Evolutionary conservation across 2,329 filamentous ascomycete genomes (phyloP).

Genomic region (Iodosphaeria phyllophila): DNA sequence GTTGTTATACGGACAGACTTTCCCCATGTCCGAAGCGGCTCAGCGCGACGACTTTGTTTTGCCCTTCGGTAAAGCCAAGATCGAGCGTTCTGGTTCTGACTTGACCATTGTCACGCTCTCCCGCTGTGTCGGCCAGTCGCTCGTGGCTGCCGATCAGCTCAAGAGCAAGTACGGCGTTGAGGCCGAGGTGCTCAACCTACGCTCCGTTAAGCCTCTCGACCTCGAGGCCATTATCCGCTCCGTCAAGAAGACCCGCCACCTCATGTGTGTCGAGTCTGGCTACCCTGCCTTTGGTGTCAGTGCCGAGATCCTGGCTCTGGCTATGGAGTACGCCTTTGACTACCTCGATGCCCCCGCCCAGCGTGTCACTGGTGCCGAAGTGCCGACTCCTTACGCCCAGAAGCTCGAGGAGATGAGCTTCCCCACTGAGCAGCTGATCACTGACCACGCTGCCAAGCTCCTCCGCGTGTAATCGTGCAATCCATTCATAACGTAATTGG

Average conservation of each 20-base stretch:
- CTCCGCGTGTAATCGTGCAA: constrained; percentile 30
- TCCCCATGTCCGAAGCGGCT: constrained; percentile 94
- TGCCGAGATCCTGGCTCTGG: constrained; percentile 80
- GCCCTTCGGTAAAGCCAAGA: constrained; percentile 97
- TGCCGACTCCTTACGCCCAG: constrained; percentile 87
- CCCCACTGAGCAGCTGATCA: constrained; percentile 77
- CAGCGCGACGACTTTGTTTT: constrained; percentile 95
- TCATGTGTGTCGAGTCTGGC: constrained; percentile 84
- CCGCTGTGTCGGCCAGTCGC: constrained; percentile 82
- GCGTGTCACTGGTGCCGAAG: constrained; percentile 89
- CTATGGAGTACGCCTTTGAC: constrained; percentile 97
- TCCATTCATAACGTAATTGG: too few relatives aligned
- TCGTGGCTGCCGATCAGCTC: constrained; percentile 73
- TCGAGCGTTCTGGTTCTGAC: constrained; percentile 91
- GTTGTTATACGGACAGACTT: constrained; percentile 77
- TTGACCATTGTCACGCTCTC: constrained; percentile 89
- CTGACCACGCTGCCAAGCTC: constrained; percentile 76
- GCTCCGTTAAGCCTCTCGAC: constrained; percentile 91
- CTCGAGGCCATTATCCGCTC: constrained; percentile 90
- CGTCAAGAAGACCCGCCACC: constrained; percentile 92
- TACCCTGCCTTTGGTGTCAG: constrained; percentile 91
- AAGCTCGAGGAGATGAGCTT: constrained; percentile 91
- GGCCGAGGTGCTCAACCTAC: constrained; percentile 92
- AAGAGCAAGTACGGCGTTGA: constrained; percentile 96
- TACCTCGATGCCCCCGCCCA: constrained; percentile 89